A percentile compares a stretch with the other conserved stretches of the same genome.
These are phyloP conservation scores for Cucurbita moschata DNA, from an alignment of 306 rosid species.

Conservation along the genomic window DNA sequence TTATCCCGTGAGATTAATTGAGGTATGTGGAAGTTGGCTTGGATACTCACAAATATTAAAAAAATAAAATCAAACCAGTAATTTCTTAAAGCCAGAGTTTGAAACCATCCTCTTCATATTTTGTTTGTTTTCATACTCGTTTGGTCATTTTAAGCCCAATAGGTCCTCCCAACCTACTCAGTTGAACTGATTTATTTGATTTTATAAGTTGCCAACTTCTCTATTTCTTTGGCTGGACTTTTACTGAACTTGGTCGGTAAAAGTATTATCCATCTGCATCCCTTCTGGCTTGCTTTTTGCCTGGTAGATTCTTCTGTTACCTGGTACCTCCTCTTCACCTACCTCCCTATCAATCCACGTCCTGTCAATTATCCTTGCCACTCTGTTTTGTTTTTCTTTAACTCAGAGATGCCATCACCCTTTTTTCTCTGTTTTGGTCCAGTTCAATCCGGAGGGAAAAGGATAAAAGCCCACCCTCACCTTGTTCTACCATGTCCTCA, in stretches of 20 bases:
- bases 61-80: background rate
- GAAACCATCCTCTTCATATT: background rate
- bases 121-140: background rate
- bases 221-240: background rate
- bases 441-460: background rate
- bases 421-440: background rate
- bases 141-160: background rate
- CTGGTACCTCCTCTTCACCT: background rate
- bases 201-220: background rate
- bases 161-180: background rate
- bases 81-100: background rate
- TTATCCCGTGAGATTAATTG: background rate
- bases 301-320: background rate
- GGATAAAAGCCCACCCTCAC: background rate
- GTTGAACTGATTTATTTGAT: background rate
- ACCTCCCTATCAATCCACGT: background rate
- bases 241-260: background rate
- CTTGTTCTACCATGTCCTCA: background rate
- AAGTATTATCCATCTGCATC: background rate
- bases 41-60: background rate
- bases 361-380: background rate
- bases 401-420: background rate
- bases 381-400: background rate
- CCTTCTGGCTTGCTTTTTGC: background rate
- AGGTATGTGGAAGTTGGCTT: background rate